phyloP scores from a whole-genome alignment of 225 moss, liverwort and hornwort genomes.

The Antitrichia curtipendula region DNA sequence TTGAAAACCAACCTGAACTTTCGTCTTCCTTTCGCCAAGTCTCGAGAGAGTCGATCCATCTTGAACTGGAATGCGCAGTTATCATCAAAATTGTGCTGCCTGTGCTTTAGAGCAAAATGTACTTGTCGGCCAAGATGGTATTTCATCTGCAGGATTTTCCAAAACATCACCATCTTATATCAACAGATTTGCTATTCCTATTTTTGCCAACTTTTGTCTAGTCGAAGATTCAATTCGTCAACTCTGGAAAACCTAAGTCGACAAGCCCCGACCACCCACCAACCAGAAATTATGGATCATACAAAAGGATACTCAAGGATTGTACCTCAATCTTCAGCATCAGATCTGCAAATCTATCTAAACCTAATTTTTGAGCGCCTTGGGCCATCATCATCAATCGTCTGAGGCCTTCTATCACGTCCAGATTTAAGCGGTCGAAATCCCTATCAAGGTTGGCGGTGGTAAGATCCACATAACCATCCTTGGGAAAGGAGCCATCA shows the following conservation, averaged over 20 bases:
- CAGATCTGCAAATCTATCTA: slow-evolving; percentile 29
- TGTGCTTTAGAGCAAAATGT: slow-evolving; percentile 49
- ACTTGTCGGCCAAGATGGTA: slow-evolving; percentile 26
- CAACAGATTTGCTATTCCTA: neutral
- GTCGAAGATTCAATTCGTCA: neutral
- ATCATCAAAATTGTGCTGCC: slow-evolving; percentile 27
- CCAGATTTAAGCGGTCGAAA: slow-evolving; percentile 48
- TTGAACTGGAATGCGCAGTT: slow-evolving; percentile 46
- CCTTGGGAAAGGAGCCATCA: slow-evolving; percentile 8
- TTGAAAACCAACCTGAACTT: slow-evolving; percentile 34
- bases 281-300: neutral
- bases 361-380: slow-evolving; percentile 28
- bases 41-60: slow-evolving; percentile 64
- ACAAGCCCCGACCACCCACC: neutral
- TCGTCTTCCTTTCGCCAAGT: slow-evolving; percentile 48
- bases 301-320: neutral
- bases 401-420: slow-evolving; percentile 46
- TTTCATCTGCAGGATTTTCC: slow-evolving; percentile 24
- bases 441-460: slow-evolving; percentile 52
- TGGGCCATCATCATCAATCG: slow-evolving; percentile 42
- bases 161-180: neutral
- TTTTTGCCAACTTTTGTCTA: neutral
- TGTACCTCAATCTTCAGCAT: slow-evolving; percentile 54
- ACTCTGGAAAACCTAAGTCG: neutral
- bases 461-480: slow-evolving; percentile 64